Percentiles rank a stretch among this genome's conserved stretches.
phyloP scores from a whole-genome alignment of 257 asterid genomes.

The Solanum lycopersicoides region DNA sequence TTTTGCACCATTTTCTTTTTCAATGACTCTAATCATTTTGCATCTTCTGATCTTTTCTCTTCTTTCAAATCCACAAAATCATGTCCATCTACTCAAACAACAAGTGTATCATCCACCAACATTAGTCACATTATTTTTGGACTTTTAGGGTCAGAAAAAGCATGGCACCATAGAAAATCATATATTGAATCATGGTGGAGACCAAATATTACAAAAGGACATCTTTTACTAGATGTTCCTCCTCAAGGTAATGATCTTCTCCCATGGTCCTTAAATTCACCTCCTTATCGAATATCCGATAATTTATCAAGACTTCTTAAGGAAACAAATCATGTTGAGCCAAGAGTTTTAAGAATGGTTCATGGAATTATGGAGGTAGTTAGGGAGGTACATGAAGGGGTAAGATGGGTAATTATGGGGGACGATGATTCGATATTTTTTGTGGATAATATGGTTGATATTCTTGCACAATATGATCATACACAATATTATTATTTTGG shows the following conservation, averaged over 20 bases:
- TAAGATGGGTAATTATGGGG: constrained; percentile 27
- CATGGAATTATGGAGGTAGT: constrained; percentile 22
- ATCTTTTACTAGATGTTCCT: constrained; percentile 9
- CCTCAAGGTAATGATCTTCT: constrained; percentile 10
- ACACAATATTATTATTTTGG: constrained; percentile 14
- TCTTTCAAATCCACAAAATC: background rate
- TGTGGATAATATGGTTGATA: constrained; percentile 14
- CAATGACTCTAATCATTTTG: background rate
- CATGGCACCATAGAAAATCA: constrained; percentile 6
- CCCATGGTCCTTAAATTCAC: constrained; percentile 18
- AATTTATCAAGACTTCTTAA: background rate
- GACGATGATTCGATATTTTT: constrained; percentile 24
- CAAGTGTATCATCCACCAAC: background rate
- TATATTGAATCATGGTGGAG: constrained; percentile 29
- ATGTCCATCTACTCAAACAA: background rate
- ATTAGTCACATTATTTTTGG: constrained; percentile 12
- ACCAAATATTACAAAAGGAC: constrained; percentile 10
- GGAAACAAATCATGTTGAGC: background rate
- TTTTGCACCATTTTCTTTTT: background rate
- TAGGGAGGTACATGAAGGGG: constrained; percentile 5
- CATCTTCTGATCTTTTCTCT: background rate
- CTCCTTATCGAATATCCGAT: constrained; percentile 8
- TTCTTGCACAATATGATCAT: constrained; percentile 21
- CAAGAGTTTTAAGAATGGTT: constrained; percentile 11
- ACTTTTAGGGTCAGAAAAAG: constrained; percentile 11